A percentile compares a stretch with the other conserved stretches of the same genome.
phyloP scores from a whole-genome alignment of 345 rosid genomes.

The Isatis tinctoria region DNA sequence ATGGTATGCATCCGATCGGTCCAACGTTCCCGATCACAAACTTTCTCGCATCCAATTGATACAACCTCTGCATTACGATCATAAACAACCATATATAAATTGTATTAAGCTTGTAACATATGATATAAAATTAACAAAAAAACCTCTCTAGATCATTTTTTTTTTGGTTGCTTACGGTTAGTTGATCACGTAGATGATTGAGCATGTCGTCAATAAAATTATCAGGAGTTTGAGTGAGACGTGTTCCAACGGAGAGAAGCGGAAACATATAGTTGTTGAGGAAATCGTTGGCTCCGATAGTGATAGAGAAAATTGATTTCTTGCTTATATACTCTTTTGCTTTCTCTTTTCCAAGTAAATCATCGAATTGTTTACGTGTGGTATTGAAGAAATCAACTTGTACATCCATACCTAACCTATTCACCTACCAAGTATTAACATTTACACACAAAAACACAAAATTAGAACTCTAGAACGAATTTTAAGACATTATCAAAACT shows the following conservation, averaged over 20 bases:
- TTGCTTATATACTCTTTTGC: constrained; percentile 61
- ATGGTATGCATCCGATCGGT: constrained; percentile 86
- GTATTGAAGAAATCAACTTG: constrained; percentile 83
- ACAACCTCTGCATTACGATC: constrained; percentile 48
- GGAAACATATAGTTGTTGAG: constrained; percentile 69
- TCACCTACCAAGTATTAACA: constrained; percentile 48
- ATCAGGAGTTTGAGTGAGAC: constrained; percentile 45
- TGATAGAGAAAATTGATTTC: constrained; percentile 62
- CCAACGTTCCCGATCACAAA: constrained; percentile 63
- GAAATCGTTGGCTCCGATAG: constrained; percentile 77
- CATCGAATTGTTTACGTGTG: constrained; percentile 69
- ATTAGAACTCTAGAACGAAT: not conserved
- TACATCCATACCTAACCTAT: constrained; percentile 84
- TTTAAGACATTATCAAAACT: not conserved
- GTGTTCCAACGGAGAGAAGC: constrained; percentile 41
- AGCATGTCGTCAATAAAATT: constrained; percentile 50
- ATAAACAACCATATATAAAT: not conserved
- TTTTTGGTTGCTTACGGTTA: constrained; percentile 34
- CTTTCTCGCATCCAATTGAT: constrained; percentile 61
- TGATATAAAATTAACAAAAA: not conserved
- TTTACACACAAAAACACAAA: not conserved
- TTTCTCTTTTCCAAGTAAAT: constrained; percentile 59
- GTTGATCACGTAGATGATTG: constrained; percentile 53
- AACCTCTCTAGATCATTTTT: not conserved
- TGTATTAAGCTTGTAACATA: not conserved